Conservation (phyloP, 345 rosid genomes). For the Hibiscus syriacus region DNA sequence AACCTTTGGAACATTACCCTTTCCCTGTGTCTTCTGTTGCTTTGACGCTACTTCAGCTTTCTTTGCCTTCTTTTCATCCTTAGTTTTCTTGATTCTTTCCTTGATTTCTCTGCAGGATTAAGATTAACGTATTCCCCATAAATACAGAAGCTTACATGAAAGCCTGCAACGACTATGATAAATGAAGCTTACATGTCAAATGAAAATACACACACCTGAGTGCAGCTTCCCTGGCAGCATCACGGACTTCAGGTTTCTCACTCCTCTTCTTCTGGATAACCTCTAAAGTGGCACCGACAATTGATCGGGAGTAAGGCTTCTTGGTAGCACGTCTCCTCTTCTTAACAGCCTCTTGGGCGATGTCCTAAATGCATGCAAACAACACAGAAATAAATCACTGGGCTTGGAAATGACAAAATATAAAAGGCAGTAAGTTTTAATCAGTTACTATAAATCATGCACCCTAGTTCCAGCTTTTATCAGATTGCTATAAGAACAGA, state of each 20-base stretch:
- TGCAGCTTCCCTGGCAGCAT: slow-evolving; percentile 78
- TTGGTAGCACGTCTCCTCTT: slow-evolving; percentile 57
- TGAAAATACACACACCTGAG: slow-evolving; percentile 35
- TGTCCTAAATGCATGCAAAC: slow-evolving; percentile 32
- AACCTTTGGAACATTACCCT: slow-evolving; percentile 40
- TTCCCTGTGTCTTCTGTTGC: slow-evolving; percentile 48
- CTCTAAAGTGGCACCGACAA: slow-evolving; percentile 71
- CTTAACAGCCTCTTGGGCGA: slow-evolving; percentile 66
- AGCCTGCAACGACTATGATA: background rate
- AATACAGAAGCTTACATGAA: background rate
- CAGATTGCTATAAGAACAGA: background rate
- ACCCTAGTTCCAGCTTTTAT: background rate
- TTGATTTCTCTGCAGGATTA: slow-evolving; percentile 53
- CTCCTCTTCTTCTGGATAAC: slow-evolving; percentile 71
- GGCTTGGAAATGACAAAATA: background rate
- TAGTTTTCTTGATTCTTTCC: slow-evolving; percentile 80
- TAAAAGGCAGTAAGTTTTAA: background rate
- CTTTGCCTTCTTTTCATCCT: slow-evolving; percentile 84
- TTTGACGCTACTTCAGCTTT: slow-evolving; percentile 54
- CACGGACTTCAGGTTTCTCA: slow-evolving; percentile 82
- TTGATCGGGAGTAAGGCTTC: slow-evolving; percentile 74
- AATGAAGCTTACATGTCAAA: background rate
- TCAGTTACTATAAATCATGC: background rate
- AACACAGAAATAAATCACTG: background rate
- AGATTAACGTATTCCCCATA: background rate